Percentiles rank a stretch among this genome's conserved stretches.
These are phyloP conservation scores for Extremus antarcticus DNA, from an alignment of 495 filamentous ascomycete species.

Conservation along the genomic window DNA sequence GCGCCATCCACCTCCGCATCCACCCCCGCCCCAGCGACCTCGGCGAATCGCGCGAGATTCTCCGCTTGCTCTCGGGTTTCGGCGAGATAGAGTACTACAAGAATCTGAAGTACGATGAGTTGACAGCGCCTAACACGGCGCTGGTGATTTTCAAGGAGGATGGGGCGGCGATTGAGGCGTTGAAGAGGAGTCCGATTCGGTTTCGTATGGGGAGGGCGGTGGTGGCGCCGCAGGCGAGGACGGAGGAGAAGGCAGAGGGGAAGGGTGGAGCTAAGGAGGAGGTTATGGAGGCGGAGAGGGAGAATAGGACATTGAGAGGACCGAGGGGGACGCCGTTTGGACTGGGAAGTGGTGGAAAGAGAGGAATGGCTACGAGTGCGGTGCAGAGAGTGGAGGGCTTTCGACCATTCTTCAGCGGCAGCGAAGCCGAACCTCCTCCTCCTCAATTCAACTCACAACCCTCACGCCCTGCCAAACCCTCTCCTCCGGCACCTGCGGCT, in stretches of 20 bases:
- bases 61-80: conserved; percentile 60
- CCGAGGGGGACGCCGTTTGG: not conserved
- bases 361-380: not conserved
- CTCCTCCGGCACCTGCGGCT: not conserved
- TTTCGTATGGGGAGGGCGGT: conserved; percentile 22
- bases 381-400: not conserved
- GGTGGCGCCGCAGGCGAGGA: not conserved
- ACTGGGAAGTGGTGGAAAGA: not conserved
- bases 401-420: not conserved
- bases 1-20: conserved; percentile 51
- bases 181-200: conserved; percentile 33
- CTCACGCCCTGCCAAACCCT: not conserved
- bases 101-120: conserved; percentile 43
- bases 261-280: not conserved
- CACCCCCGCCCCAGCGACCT: conserved; percentile 51
- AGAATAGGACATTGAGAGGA: not conserved
- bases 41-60: conserved; percentile 59
- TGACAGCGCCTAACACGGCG: conserved; percentile 27
- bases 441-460: not conserved
- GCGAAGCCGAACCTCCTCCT: not conserved
- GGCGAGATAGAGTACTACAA: conserved; percentile 70
- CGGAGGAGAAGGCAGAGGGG: not conserved
- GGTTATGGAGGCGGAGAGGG: not conserved
- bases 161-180: conserved; percentile 25
- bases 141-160: conserved; percentile 34